Percentiles rank a stretch among this genome's conserved stretches.
Evolutionary conservation across 352 stramenopile genomes (phyloP).

Genomic region (Phytophthora nicotianae): DNA sequence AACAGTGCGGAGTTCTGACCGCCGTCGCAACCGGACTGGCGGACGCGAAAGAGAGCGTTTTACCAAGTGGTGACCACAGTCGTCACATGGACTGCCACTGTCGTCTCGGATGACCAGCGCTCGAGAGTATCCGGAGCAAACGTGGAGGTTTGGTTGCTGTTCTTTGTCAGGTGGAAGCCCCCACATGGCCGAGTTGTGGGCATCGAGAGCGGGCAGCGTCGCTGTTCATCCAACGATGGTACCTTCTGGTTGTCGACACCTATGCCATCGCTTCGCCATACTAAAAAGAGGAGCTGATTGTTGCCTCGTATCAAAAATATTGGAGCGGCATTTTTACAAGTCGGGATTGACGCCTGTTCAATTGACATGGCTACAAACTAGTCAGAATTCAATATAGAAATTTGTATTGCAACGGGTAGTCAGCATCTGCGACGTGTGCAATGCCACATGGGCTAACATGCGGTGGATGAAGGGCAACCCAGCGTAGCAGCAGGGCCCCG

Average conservation of each 20-base stretch:
- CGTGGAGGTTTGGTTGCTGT: conserved; percentile 15
- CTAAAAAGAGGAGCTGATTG: neutral
- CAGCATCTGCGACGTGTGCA: conserved; percentile 36
- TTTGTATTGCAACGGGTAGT: conserved; percentile 12
- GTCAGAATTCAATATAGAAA: conserved; percentile 24
- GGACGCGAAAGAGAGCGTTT: conserved; percentile 40
- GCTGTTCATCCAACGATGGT: conserved; percentile 28
- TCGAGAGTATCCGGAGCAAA: conserved; percentile 27
- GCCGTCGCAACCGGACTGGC: conserved; percentile 2
- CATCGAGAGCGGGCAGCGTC: conserved; percentile 11
- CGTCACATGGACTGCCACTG: conserved; percentile 6
- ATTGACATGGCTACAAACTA: conserved; percentile 23
- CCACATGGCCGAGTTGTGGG: conserved; percentile 32
- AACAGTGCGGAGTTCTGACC: neutral
- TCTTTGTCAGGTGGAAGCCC: conserved; percentile 26
- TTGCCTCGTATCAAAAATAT: conserved; percentile 18
- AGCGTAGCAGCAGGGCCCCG: neutral
- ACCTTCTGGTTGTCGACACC: conserved; percentile 18
- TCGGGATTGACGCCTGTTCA: neutral
- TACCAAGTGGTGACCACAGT: conserved; percentile 18
- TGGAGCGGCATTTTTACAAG: conserved; percentile 3
- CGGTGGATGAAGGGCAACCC: conserved; percentile 11
- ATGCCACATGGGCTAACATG: conserved; percentile 20
- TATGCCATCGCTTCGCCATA: conserved; percentile 7
- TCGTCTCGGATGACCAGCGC: conserved; percentile 21